Conservation (phyloP, 495 filamentous ascomycete genomes). For the Penicillium dipodomyicola region DNA sequence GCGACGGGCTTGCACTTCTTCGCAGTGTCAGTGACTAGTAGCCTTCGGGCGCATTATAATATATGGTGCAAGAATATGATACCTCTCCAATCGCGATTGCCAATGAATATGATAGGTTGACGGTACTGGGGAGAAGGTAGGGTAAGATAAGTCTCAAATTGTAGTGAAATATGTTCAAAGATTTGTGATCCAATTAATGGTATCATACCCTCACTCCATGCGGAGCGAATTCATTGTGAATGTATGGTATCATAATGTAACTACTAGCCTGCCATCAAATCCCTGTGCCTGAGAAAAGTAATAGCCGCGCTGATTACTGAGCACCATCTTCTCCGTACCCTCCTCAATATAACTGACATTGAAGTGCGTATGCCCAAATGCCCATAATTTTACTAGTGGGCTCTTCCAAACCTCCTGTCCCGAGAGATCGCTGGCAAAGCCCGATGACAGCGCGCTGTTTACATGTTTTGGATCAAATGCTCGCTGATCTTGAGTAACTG, state of each 20-base stretch:
- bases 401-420: slow-evolving; percentile 46
- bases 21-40: no score
- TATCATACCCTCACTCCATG: no score
- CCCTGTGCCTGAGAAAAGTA: slow-evolving; percentile 32
- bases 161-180: no score
- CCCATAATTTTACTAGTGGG: slow-evolving; percentile 48
- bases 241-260: neutral
- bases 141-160: no score
- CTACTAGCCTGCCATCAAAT: slow-evolving; percentile 30
- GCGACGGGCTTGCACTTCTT: no score
- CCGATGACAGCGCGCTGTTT: slow-evolving; percentile 37
- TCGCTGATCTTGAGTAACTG: slow-evolving; percentile 31
- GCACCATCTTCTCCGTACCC: slow-evolving; percentile 27
- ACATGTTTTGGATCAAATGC: slow-evolving; percentile 43
- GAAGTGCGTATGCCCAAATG: slow-evolving; percentile 58
- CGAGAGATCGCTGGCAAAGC: slow-evolving; percentile 49
- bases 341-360: slow-evolving; percentile 44
- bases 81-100: no score
- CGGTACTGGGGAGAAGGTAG: no score
- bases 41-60: no score
- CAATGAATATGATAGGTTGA: no score
- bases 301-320: slow-evolving; percentile 42
- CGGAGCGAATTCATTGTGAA: neutral
- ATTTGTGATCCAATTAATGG: no score
- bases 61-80: no score